Conservation (phyloP, 2,329 filamentous ascomycete genomes). For the Colletotrichum salicis region DNA sequence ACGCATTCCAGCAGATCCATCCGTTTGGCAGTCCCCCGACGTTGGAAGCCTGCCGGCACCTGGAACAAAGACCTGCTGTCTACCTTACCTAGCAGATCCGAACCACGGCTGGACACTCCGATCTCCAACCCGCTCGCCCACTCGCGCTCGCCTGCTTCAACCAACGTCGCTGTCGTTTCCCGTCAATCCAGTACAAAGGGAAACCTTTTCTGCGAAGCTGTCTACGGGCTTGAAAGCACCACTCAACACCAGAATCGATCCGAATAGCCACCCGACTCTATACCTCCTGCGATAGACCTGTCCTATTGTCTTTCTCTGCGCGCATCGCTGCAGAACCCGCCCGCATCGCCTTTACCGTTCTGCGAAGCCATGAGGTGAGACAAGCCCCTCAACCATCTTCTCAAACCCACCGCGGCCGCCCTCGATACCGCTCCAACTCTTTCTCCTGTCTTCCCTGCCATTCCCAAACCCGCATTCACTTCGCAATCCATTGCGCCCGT, state of each 20-base stretch:
- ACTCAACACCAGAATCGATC: background rate
- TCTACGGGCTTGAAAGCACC: no score
- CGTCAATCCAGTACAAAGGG: background rate
- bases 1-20: slow-evolving; percentile 9
- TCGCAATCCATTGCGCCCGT: slow-evolving; percentile 18
- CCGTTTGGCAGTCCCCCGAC: slow-evolving; percentile 4
- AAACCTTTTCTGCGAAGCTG: background rate
- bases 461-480: slow-evolving; percentile 25
- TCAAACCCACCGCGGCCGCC: slow-evolving; percentile 27
- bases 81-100: slow-evolving; percentile 10
- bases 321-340: slow-evolving; percentile 9
- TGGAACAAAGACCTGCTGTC: slow-evolving; percentile 17
- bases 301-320: background rate
- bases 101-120: slow-evolving; percentile 3
- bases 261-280: background rate
- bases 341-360: slow-evolving; percentile 6
- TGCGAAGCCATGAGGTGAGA: slow-evolving; percentile 36
- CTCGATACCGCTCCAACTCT: slow-evolving; percentile 36
- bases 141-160: slow-evolving; percentile 8
- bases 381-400: slow-evolving; percentile 20
- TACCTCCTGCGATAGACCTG: background rate
- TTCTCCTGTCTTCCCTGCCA: slow-evolving; percentile 4
- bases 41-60: slow-evolving; percentile 1
- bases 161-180: slow-evolving; percentile 4
- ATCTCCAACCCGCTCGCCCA: background rate